Percentiles rank a stretch among this genome's conserved stretches.
Conservation (phyloP, 768 basidiomycete species). For the Mycena pura region DNA sequence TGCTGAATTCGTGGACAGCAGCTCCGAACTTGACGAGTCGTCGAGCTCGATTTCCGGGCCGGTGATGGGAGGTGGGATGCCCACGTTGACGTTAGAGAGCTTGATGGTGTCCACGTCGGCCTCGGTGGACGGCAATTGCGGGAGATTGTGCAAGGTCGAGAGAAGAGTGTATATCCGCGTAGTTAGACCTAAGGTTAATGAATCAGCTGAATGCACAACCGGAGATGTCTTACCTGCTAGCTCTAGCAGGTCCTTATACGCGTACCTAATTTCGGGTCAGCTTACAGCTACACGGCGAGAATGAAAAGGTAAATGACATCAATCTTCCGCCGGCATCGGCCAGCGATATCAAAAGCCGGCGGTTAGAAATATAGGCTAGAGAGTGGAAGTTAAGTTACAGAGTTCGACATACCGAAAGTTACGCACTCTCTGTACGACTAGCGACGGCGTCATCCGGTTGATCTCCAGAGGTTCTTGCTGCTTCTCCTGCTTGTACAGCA, state of each 20-base stretch:
- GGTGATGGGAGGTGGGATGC: conserved; percentile 53
- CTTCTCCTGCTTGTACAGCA: conserved; percentile 25
- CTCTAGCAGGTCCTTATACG: conserved; percentile 93
- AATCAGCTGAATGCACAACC: neutral
- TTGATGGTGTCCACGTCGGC: conserved; percentile 31
- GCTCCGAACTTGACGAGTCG: conserved; percentile 18
- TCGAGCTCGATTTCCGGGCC: conserved; percentile 16
- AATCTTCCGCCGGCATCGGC: conserved; percentile 95
- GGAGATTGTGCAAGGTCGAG: conserved; percentile 82
- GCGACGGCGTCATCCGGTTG: conserved; percentile 51
- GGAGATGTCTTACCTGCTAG: conserved; percentile 56
- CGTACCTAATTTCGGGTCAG: conserved; percentile 52
- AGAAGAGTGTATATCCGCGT: conserved; percentile 88
- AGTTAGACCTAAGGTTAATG: conserved; percentile 66
- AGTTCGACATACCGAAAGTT: neutral
- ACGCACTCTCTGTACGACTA: conserved; percentile 54
- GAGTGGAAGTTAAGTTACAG: neutral
- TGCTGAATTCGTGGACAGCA: conserved; percentile 35
- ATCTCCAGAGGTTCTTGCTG: neutral
- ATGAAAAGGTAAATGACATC: conserved; percentile 55
- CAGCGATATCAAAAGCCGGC: conserved; percentile 89
- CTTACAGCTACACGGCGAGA: neutral
- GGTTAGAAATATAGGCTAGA: conserved; percentile 86
- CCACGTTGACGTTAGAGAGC: conserved; percentile 73
- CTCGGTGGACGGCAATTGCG: conserved; percentile 51